Conservation (phyloP, 2,329 filamentous ascomycete genomes). For the Aspergillus hortae region DNA sequence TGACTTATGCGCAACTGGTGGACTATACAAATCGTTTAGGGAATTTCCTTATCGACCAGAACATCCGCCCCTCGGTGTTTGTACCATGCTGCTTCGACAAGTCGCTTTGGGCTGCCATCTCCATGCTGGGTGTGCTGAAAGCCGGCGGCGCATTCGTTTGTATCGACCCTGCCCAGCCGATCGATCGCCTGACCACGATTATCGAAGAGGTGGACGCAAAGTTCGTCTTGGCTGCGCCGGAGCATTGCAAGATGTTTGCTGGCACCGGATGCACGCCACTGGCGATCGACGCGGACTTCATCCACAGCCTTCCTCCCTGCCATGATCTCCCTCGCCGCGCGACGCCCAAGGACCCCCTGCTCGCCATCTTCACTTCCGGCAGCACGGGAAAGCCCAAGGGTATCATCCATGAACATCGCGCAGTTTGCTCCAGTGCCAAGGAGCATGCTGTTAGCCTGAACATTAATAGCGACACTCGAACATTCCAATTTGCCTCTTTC, state of each 20-base stretch:
- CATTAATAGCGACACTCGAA: slow-evolving; percentile 48
- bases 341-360: slow-evolving; percentile 25
- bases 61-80: slow-evolving; percentile 20
- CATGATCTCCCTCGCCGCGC: slow-evolving; percentile 3
- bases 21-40: slow-evolving; percentile 23
- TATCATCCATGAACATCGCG: neutral
- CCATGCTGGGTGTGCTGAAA: slow-evolving; percentile 6
- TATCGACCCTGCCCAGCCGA: slow-evolving; percentile 1
- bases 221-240: slow-evolving; percentile 6
- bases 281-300: slow-evolving; percentile 5
- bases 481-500: slow-evolving; percentile 52
- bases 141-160: slow-evolving; percentile 6
- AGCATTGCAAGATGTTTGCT: slow-evolving; percentile 1
- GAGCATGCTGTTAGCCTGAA: neutral
- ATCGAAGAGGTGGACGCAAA: slow-evolving; percentile 8
- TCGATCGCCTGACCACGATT: slow-evolving; percentile 8
- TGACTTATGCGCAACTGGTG: slow-evolving; percentile 9
- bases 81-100: slow-evolving; percentile 11
- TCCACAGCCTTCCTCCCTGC: slow-evolving; percentile 1
- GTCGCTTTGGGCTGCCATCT: slow-evolving; percentile 6
- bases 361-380: slow-evolving; percentile 4
- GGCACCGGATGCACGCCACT: neutral
- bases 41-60: slow-evolving; percentile 23
- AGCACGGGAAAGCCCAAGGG: slow-evolving; percentile 2
- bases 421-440: neutral